Evolutionary conservation across 2,329 filamentous ascomycete genomes (phyloP).

Genomic region (Paraphaeosphaeria sporulosa): DNA sequence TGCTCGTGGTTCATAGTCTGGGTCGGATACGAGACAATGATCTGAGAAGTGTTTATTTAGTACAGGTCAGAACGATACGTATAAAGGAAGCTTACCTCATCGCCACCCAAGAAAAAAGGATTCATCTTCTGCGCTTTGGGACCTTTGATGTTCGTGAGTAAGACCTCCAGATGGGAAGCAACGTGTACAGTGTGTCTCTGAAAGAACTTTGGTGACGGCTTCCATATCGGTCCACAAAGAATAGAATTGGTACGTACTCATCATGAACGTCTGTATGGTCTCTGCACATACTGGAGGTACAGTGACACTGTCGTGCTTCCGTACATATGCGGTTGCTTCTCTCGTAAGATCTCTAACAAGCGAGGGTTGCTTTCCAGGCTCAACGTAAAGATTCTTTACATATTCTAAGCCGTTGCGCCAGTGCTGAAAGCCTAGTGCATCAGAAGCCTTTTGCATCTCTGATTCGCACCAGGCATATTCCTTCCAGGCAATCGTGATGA

Average conservation of each 20-base stretch:
- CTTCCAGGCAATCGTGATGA: slow-evolving; percentile 59
- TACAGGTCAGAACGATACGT: too few species aligned
- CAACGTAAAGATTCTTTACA: slow-evolving; percentile 63
- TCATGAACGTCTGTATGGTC: slow-evolving; percentile 65
- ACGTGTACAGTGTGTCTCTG: not conserved
- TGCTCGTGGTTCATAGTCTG: slow-evolving; percentile 60
- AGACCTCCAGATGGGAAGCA: too few species aligned
- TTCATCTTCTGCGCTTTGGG: slow-evolving; percentile 62
- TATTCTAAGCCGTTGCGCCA: slow-evolving; percentile 64
- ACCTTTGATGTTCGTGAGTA: not conserved
- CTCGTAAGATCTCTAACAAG: slow-evolving; percentile 61
- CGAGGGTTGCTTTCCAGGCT: slow-evolving; percentile 61
- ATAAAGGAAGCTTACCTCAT: slow-evolving; percentile 14
- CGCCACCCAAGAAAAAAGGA: slow-evolving; percentile 67
- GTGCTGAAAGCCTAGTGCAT: slow-evolving; percentile 57
- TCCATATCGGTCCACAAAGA: too few species aligned
- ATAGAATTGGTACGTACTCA: slow-evolving; percentile 40
- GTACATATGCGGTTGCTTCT: slow-evolving; percentile 63
- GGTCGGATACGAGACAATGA: slow-evolving; percentile 66
- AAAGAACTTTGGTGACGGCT: not conserved
- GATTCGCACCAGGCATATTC: slow-evolving; percentile 64
- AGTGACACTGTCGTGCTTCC: slow-evolving; percentile 62
- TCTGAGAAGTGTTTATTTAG: slow-evolving; percentile 31
- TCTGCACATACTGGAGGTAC: slow-evolving; percentile 63
- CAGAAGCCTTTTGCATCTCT: slow-evolving; percentile 62